Evolutionary conservation across 164 flowering plant species (phyloP), one percentile per base, ranked within the genome.

Genomic region (Vitis amurensis): DNA sequence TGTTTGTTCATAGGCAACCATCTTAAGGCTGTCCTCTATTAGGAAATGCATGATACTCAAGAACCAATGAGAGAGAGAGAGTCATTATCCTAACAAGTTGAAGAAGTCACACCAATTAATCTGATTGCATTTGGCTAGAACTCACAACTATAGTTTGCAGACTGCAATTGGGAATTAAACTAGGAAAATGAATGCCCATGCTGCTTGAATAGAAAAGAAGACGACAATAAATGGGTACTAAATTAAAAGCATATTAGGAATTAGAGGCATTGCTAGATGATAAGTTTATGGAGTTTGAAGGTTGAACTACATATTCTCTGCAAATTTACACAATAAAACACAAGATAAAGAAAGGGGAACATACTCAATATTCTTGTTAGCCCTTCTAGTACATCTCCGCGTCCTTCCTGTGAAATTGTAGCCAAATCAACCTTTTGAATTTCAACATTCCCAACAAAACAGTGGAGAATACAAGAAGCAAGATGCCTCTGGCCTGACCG

Each of bases 391-490:
- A 85, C 48, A 78, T 95, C 97, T 63, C 96, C 99, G 76, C 68
- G 90, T 10, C 99, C 99, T 82, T 88, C 97, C 78, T 85, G 99
- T 66, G 90, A 81, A 71, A 90, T 80, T 61, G 97, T 91, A 55
- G 99, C 99, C 85, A 88, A 69, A 83, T 89, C 92, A 73, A 93
- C 80, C 79, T 91, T 95, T 30, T 79, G 90, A 52, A 93, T 80
- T 78, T 89, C 92, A 19, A 83, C 72, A 78, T 86, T 83, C 55
- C 97, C 97, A 74, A 77, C 76, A 82, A 88, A 95, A 77, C 89
- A 86, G 68, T 93, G 90, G 53, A 95, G 89, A 80, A 95, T 79
- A 82, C 92, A 91, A 64, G 93, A 82, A 76, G 97, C 97, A 76
- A 95, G 88, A 84, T 93, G 96, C 71, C 79, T 80, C 77, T 91